A percentile compares a stretch with the other conserved stretches of the same genome.
Evolutionary conservation across 306 rosid genomes (phyloP).

Genomic region (Vachellia pachyceras): DNA sequence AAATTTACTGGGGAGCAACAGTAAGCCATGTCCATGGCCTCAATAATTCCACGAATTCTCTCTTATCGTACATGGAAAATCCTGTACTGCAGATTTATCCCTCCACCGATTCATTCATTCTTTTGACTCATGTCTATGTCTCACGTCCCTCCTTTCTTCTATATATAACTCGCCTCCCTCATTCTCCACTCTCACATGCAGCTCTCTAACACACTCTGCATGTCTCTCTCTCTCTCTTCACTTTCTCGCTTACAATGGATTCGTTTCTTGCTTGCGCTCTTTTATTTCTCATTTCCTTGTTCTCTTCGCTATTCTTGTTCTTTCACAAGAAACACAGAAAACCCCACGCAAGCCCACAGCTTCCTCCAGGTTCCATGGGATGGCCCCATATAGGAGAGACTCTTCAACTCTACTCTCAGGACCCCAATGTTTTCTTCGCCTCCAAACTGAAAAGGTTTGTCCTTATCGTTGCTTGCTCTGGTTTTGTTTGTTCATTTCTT

Average conservation of each 20-base stretch:
- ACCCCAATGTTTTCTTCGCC: constrained; percentile 73
- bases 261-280: constrained; percentile 36
- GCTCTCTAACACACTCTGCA: constrained; percentile 24
- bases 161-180: constrained; percentile 33
- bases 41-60: not conserved
- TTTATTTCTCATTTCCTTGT: constrained; percentile 43
- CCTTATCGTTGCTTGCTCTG: not conserved
- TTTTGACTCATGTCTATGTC: not conserved
- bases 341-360: constrained; percentile 44
- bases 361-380: constrained; percentile 97
- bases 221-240: not conserved
- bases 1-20: not conserved
- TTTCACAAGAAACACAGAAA: constrained; percentile 36
- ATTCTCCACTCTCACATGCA: constrained; percentile 2
- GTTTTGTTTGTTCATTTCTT: not conserved
- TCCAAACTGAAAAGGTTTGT: constrained; percentile 75
- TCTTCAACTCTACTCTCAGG: constrained; percentile 75
- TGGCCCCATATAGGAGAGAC: constrained; percentile 96
- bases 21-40: not conserved
- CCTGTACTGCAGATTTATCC: not conserved
- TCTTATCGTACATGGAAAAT: no score
- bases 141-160: constrained; percentile 4
- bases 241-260: constrained; percentile 41
- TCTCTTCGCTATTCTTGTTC: constrained; percentile 40
- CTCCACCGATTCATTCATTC: not conserved